Conservation (phyloP, 306 rosid species). For the Prunus fruticosa region DNA sequence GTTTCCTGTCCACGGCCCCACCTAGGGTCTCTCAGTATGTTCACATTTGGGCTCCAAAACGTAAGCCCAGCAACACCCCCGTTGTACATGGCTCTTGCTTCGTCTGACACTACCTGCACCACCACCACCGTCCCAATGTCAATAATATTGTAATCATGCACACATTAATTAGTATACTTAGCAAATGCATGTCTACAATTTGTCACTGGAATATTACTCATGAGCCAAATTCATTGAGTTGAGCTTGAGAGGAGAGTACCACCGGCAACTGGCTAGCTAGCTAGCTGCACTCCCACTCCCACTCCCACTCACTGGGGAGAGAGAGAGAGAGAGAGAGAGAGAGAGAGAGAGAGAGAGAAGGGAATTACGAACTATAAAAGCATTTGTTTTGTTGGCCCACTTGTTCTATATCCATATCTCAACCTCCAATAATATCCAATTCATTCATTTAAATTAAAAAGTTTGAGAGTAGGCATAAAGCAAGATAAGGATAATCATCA, state of each 20-base stretch:
- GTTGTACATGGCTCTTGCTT: conserved; percentile 95
- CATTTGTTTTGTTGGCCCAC: background rate
- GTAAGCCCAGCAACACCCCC: conserved; percentile 80
- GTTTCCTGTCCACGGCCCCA: conserved; percentile 99
- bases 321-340: no score
- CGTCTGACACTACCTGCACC: conserved; percentile 80
- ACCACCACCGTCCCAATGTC: no score
- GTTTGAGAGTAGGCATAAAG: background rate
- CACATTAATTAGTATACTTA: background rate
- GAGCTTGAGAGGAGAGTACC: background rate
- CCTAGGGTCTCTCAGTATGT: conserved; percentile 83
- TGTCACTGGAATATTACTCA: background rate
- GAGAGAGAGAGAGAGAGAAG: background rate
- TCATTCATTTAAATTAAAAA: background rate
- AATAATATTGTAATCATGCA: background rate
- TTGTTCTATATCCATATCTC: background rate
- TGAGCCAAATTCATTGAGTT: background rate
- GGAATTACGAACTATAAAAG: background rate
- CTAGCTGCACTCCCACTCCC: no score
- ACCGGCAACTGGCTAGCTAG: background rate
- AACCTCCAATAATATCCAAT: background rate
- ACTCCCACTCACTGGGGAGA: no score
- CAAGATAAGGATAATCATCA: background rate
- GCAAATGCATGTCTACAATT: background rate
- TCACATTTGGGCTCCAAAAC: conserved; percentile 92